A percentile compares a stretch with the other conserved stretches of the same genome.
Conservation (phyloP, 169 alveolate genomes). For the Plasmodium yoelii region DNA sequence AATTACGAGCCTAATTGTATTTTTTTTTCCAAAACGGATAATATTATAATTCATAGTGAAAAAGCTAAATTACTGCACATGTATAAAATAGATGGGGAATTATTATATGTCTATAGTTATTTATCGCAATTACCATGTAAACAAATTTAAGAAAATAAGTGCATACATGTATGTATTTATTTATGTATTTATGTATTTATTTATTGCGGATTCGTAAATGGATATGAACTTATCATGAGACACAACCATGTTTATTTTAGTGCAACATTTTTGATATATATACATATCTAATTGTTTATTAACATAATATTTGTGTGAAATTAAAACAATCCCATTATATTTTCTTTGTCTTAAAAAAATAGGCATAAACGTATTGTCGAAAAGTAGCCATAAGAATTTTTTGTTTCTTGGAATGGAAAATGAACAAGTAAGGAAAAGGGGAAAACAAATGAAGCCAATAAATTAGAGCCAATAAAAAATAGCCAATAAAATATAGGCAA, state of each 20-base stretch:
- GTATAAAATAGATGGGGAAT: conserved; percentile 32
- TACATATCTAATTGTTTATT: background rate
- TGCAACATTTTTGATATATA: background rate
- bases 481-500: too few relatives aligned
- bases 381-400: conserved; percentile 1
- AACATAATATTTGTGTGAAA: too few relatives aligned
- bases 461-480: too few relatives aligned
- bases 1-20: conserved; percentile 24
- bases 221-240: background rate
- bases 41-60: conserved; percentile 27
- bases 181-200: too few relatives aligned
- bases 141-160: background rate
- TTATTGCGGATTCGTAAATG: background rate
- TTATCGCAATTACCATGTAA: conserved; percentile 26
- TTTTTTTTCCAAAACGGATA: conserved; percentile 1
- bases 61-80: conserved; percentile 21
- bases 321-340: background rate
- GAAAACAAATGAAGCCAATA: too few relatives aligned
- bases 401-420: conserved; percentile 28
- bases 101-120: conserved; percentile 14
- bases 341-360: background rate
- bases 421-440: conserved; percentile 14
- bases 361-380: conserved; percentile 24
- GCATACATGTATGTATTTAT: background rate
- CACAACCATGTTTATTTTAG: background rate